These are phyloP conservation scores for Erigeron canadensis DNA, from an alignment of 129 eudicot species.

Conservation along the genomic window DNA sequence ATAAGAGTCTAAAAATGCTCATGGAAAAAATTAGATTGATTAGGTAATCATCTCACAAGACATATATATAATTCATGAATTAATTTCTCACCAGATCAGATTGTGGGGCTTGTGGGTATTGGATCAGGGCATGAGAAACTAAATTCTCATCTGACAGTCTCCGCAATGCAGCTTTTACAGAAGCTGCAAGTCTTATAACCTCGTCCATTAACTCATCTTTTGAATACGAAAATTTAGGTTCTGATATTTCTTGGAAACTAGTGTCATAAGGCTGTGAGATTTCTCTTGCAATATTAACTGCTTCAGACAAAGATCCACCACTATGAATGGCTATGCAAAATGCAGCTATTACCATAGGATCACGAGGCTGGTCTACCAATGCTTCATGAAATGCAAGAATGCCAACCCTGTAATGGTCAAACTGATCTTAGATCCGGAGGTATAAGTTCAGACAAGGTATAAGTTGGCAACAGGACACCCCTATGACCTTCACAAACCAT, in stretches of 20 bases:
- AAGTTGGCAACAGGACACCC: too few species aligned
- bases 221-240: conserved; percentile 22
- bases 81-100: conserved; percentile 50
- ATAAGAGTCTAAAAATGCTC: too few species aligned
- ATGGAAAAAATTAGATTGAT: too few species aligned
- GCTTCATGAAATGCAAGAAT: conserved; percentile 66
- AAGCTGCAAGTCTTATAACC: conserved; percentile 48
- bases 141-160: conserved; percentile 43
- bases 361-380: conserved; percentile 50
- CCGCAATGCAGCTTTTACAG: conserved; percentile 42
- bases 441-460: too few species aligned
- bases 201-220: conserved; percentile 42
- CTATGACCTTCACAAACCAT: background rate
- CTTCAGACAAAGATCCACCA: conserved; percentile 58
- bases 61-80: background rate
- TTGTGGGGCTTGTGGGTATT: conserved; percentile 62
- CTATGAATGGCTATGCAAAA: conserved; percentile 56
- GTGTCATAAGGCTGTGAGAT: conserved; percentile 57
- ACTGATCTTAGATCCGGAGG: background rate
- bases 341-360: conserved; percentile 57
- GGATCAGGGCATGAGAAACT: conserved; percentile 54
- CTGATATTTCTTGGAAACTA: conserved; percentile 46
- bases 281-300: conserved; percentile 46
- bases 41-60: too few species aligned
- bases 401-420: conserved; percentile 44